These are phyloP conservation scores for Fusarium sp. DNA, from an alignment of 2,329 filamentous ascomycete genomes.

Conservation along the genomic window DNA sequence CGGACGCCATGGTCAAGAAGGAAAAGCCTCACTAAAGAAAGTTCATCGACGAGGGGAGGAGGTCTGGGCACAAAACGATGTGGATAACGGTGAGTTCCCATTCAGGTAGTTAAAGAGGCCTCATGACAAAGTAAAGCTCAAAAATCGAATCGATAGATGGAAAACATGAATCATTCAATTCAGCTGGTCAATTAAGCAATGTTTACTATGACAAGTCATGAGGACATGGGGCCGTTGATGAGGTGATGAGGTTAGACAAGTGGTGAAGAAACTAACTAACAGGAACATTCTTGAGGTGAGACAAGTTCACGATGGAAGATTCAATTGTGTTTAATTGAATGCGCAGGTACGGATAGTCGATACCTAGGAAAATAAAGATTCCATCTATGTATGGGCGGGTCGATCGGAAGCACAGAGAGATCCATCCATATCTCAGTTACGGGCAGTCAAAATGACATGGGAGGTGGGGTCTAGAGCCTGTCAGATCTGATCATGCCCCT, in stretches of 20 bases:
- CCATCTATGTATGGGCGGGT: not conserved
- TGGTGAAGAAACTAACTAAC: not conserved
- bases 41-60: not conserved
- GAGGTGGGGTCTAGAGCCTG: conserved; percentile 2
- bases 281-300: conserved; percentile 34
- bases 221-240: not conserved
- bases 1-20: not conserved
- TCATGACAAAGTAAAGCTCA: not conserved
- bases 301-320: conserved; percentile 12
- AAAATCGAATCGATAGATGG: not conserved
- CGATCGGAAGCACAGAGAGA: conserved; percentile 13
- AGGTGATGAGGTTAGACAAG: conserved; percentile 20
- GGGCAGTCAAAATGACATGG: not conserved
- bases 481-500: conserved; percentile 22
- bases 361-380: not conserved
- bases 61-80: conserved; percentile 8
- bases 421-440: not conserved
- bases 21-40: not conserved
- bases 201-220: conserved; percentile 15
- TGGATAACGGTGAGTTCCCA: conserved; percentile 1
- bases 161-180: not conserved
- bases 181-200: not conserved
- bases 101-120: not conserved
- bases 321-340: conserved; percentile 20
- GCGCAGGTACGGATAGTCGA: no score